These are phyloP conservation scores for Straminergon stramineum DNA, from an alignment of 225 moss, liverwort and hornwort species.

Conservation along the genomic window DNA sequence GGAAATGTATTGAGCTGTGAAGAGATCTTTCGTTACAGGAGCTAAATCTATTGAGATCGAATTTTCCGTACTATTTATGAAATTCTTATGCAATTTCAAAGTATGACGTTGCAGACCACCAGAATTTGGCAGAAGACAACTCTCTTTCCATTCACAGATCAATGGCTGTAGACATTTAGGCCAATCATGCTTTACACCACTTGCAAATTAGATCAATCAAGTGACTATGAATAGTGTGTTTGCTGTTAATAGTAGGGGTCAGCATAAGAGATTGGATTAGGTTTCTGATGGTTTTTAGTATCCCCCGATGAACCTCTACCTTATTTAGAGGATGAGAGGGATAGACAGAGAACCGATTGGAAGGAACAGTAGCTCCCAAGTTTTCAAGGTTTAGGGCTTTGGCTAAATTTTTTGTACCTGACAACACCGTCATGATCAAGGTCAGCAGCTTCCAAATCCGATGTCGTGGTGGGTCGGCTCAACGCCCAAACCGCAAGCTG, in stretches of 20 bases:
- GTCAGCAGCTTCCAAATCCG: conserved; percentile 30
- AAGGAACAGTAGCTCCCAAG: neutral
- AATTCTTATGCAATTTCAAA: neutral
- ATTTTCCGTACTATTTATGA: too few relatives aligned
- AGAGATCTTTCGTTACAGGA: neutral
- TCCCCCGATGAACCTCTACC: neutral
- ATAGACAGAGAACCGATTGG: neutral
- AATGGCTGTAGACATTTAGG: neutral
- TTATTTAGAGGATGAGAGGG: neutral
- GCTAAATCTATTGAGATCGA: neutral
- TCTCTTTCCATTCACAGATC: neutral
- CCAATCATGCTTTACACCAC: neutral
- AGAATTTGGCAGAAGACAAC: neutral
- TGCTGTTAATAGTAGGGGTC: neutral
- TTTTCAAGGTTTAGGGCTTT: neutral
- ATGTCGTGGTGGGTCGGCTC: conserved; percentile 11
- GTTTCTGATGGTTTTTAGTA: neutral
- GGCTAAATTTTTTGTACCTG: neutral
- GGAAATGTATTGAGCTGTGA: neutral
- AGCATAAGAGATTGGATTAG: neutral
- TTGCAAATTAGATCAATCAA: neutral
- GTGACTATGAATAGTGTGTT: neutral
- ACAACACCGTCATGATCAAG: neutral
- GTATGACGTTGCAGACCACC: neutral
- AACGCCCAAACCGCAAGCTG: conserved; percentile 14